Evolutionary conservation across 1,284 basidiomycete species (phyloP).

Genomic region (Pyrrhoderma lamaoense): DNA sequence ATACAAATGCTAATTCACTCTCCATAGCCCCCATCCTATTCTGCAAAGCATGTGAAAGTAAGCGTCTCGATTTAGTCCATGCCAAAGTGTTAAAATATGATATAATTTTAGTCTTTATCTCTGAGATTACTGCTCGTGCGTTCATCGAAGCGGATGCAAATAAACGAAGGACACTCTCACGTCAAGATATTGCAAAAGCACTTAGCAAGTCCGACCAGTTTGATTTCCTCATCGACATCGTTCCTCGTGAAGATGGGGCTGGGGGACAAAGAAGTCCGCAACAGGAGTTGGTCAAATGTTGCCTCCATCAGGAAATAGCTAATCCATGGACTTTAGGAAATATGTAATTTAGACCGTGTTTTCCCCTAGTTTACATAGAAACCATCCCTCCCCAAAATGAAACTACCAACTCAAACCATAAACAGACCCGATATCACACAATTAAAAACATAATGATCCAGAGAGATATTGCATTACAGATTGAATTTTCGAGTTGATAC

Average conservation of each 20-base stretch:
- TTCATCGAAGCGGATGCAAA: slow-evolving; percentile 92
- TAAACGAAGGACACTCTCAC: slow-evolving; percentile 85
- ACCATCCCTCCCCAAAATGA: too few relatives aligned
- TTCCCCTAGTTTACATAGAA: too few relatives aligned
- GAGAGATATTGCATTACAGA: too few relatives aligned
- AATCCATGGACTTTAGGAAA: too few relatives aligned
- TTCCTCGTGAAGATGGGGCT: slow-evolving; percentile 67
- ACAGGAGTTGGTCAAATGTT: too few relatives aligned
- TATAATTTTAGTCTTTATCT: slow-evolving; percentile 72
- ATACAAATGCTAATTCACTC: slow-evolving; percentile 11
- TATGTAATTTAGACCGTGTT: too few relatives aligned
- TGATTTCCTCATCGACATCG: slow-evolving; percentile 89
- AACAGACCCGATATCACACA: too few relatives aligned
- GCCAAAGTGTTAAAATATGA: background rate
- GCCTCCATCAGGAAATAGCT: too few relatives aligned
- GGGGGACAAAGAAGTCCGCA: background rate
- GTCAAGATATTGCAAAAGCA: slow-evolving; percentile 86
- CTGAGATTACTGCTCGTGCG: slow-evolving; percentile 88
- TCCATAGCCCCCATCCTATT: slow-evolving; percentile 80
- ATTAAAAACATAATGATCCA: too few relatives aligned
- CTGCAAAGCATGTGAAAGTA: slow-evolving; percentile 94
- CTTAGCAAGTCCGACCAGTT: slow-evolving; percentile 88
- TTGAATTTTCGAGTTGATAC: too few relatives aligned
- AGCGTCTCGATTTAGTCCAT: slow-evolving; percentile 28
- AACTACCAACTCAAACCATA: too few relatives aligned